These are phyloP conservation scores for Penicillium sp. DNA, from an alignment of 2,329 filamentous ascomycete genomes.

Conservation along the genomic window DNA sequence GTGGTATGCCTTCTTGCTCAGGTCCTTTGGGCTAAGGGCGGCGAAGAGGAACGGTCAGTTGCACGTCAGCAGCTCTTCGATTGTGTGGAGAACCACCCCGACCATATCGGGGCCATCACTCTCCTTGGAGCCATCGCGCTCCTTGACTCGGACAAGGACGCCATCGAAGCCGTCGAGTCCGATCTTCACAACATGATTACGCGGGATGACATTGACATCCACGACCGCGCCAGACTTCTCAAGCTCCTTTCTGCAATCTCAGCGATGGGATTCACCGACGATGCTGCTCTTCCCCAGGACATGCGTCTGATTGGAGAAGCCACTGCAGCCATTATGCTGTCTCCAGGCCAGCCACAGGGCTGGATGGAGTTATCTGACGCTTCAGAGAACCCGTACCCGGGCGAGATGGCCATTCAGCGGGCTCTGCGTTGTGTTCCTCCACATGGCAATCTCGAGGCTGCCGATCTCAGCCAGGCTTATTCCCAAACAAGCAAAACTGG, in stretches of 20 bases:
- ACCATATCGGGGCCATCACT: constrained; percentile 75
- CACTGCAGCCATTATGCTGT: constrained; percentile 74
- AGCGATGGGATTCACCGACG: constrained; percentile 50
- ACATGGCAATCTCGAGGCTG: constrained; percentile 63
- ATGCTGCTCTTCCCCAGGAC: constrained; percentile 42
- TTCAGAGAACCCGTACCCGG: constrained; percentile 54
- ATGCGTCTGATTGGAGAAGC: constrained; percentile 62
- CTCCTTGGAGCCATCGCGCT: constrained; percentile 82
- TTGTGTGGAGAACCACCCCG: constrained; percentile 69
- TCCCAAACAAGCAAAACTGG: constrained; percentile 67
- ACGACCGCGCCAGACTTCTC: constrained; percentile 68
- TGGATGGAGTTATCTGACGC: constrained; percentile 73
- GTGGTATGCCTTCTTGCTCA: constrained; percentile 85
- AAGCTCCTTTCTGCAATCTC: constrained; percentile 75
- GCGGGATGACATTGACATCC: constrained; percentile 59
- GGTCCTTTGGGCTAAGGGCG: constrained; percentile 87
- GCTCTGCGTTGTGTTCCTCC: constrained; percentile 73
- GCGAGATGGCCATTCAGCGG: constrained; percentile 79
- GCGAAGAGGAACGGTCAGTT: constrained; percentile 68
- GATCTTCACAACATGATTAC: constrained; percentile 73
- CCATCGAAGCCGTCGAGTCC: constrained; percentile 73
- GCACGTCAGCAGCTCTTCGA: constrained; percentile 78
- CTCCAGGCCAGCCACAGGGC: constrained; percentile 73
- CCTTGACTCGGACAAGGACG: constrained; percentile 74
- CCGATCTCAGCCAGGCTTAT: constrained; percentile 70